phyloP scores from a whole-genome alignment of 1,284 basidiomycete species.

The Paramarasmius palmivorus region DNA sequence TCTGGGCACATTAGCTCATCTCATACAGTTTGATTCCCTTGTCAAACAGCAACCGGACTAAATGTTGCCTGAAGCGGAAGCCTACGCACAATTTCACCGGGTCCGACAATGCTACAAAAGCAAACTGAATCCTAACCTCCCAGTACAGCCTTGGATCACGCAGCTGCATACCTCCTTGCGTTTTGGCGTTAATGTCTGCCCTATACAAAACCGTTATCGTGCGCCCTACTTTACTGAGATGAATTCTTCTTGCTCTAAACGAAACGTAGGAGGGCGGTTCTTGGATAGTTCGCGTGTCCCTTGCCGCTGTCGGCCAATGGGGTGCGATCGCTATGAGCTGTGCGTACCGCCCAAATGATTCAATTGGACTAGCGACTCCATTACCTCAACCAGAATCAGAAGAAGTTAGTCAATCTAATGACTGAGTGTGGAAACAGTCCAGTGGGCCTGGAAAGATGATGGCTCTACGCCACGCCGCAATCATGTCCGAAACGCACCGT shows the following conservation, averaged over 20 bases:
- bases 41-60: slow-evolving; percentile 69
- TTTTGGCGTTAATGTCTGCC: slow-evolving; percentile 60
- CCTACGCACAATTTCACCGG: slow-evolving; percentile 36
- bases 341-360: slow-evolving; percentile 38
- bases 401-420: slow-evolving; percentile 37
- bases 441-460: slow-evolving; percentile 32
- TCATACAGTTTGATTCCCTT: slow-evolving; percentile 63
- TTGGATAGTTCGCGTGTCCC: slow-evolving; percentile 61
- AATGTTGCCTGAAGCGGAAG: slow-evolving; percentile 58
- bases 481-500: slow-evolving; percentile 46
- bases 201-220: slow-evolving; percentile 55
- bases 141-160: slow-evolving; percentile 68
- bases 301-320: slow-evolving; percentile 56
- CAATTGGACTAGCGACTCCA: slow-evolving; percentile 38
- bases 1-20: neutral
- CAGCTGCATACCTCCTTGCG: slow-evolving; percentile 60
- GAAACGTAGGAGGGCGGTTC: slow-evolving; percentile 72
- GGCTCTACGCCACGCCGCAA: slow-evolving; percentile 48
- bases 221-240: too few relatives aligned
- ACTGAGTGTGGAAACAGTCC: slow-evolving; percentile 27
- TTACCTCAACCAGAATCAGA: slow-evolving; percentile 38
- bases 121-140: slow-evolving; percentile 45
- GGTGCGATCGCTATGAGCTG: slow-evolving; percentile 57
- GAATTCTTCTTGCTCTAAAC: too few relatives aligned
- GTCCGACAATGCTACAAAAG: slow-evolving; percentile 11